Base-by-base conservation (phyloP, 1,284 basidiomycete species). In the Ceraceosorus bombacis region DNA sequence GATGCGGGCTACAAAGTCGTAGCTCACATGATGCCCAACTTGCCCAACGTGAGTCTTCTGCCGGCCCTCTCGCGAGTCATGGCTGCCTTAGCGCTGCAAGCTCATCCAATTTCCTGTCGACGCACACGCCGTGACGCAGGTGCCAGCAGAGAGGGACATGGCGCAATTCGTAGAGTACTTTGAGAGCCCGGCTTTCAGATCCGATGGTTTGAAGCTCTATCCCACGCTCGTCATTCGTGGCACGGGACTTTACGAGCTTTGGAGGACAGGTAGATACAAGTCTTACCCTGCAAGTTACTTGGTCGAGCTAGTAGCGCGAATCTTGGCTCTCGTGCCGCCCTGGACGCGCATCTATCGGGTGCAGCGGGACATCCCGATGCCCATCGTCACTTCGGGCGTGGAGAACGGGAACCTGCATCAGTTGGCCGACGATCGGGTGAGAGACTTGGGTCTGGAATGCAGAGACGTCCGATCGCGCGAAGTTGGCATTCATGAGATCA, bases 151-250 rank as follows among this genome's bases (percentile, higher is more conserved):
- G 80, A 85, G 94, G 53, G 94, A 99, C 78, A 85, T 99, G 60
- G 94, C 94, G 78, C 95, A 98, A 77, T 99, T 99, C 83, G 94
- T 96, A 73, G 84, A 85, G 74, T 98, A 94, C 78, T 99, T 99
- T 74, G 95, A 98, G 80, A 98, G 97, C 74, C 95, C 95, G 4
- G 89, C 89, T 0, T 99, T 97, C 81, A 82, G 95, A 61, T 93
- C 90, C 53, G 94, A 99, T 74, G 95, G 95, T 1, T 82, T 99
- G 62, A 99, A 99, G 80, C 90, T 99, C 54, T 99, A 99, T 79
- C 95, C 95, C 9, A 97, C 95, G 0, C 82, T 99, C 55, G 95
- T 99, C 59, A 99, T 99, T 77, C 85, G 95, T 46, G 95, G 95
- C 6, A 99, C 95, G 0, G 95, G 95, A 9, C 80, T 98, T 58